Percentiles rank a stretch among this genome's conserved stretches.
phyloP scores from a whole-genome alignment of 1,284 basidiomycete genomes.

The Ganoderma meredithae region DNA sequence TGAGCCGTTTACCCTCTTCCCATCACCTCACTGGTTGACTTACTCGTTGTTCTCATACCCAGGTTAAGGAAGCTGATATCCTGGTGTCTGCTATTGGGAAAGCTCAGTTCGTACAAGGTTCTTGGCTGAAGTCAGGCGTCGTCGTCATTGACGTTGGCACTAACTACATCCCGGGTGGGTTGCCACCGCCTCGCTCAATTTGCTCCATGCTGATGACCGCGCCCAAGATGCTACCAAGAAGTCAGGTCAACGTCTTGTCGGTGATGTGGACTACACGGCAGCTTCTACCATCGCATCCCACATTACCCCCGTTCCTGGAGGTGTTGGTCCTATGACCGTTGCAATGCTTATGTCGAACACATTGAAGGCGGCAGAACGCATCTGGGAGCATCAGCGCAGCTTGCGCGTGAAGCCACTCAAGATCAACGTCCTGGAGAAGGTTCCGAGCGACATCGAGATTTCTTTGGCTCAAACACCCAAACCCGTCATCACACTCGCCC shows the following conservation, averaged over 20 bases:
- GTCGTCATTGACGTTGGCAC: constrained; percentile 98
- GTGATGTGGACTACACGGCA: constrained; percentile 91
- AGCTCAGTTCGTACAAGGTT: constrained; percentile 89
- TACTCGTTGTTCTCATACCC: constrained; percentile 18
- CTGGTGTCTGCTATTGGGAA: constrained; percentile 95
- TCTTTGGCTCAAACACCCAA: constrained; percentile 96
- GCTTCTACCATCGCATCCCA: constrained; percentile 82
- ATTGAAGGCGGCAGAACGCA: constrained; percentile 82
- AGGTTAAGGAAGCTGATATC: constrained; percentile 91
- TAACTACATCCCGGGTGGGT: constrained; percentile 89
- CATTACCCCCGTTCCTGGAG: constrained; percentile 98
- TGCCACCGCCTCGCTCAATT: too few species aligned
- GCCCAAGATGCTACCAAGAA: constrained; percentile 86
- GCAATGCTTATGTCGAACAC: constrained; percentile 99
- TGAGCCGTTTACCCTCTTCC: constrained; percentile 38
- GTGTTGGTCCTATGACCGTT: constrained; percentile 99
- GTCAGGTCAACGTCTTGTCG: constrained; percentile 94
- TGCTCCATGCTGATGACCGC: background rate
- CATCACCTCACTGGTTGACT: constrained; percentile 18
- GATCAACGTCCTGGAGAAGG: constrained; percentile 82
- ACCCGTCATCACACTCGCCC: constrained; percentile 83
- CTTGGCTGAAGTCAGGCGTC: constrained; percentile 95
- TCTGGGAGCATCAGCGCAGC: constrained; percentile 73
- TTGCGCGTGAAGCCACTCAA: constrained; percentile 83
- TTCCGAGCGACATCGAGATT: constrained; percentile 97